Evolutionary conservation across 2,329 filamentous ascomycete genomes (phyloP), one percentile per base, ranked within the genome.

Genomic region (Calonectria multiphialidica): DNA sequence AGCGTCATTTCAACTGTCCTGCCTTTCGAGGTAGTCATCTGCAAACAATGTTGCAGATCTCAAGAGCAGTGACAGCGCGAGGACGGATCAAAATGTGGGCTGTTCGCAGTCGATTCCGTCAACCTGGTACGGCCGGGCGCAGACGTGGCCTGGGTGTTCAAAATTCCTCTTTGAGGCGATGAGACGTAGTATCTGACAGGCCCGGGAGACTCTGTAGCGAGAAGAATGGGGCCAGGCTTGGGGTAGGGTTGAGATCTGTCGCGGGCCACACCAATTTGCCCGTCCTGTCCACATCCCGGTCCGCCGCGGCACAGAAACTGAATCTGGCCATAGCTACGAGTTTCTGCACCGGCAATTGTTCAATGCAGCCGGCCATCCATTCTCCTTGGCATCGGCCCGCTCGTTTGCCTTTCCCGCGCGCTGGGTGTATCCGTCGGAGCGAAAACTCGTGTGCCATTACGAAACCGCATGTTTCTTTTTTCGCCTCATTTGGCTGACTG

Each of bases 1-100:
- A 65, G 70, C 61, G 61, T 74, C 70, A 71, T 57, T 21, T 40
- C 21, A 40, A 18, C 18, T 45, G 28, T 66, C 53, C 33, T 45
- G 35, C 42, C 49, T 45, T 45, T 64, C 35, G 44, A 66, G 66
- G 47, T 30, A 45, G 49, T 63, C 42, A 59, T 55, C 55, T 66
- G 71, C 57, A 70, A 72, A 55, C 35, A 68, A 61, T 42, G 62
- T 44, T 45, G 66, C 18, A 72, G 72, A 74, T 72, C 66, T 44
- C 28, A 63, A 30, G 59, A 13, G n/a, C 65, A 53, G 12, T 45
- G 59, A 9, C 44, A 64, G 40, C 30, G 6, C 45, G 44, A 37
- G 62, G 23, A 40, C 59, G 65, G 70, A 64, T 70, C 47, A 57
- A 68, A 57, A 70, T 70, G 74, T 35, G 40, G 57, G 25, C 42